Evolutionary conservation across 257 asterid species (phyloP).

Genomic region (Capsicum baccatum): DNA sequence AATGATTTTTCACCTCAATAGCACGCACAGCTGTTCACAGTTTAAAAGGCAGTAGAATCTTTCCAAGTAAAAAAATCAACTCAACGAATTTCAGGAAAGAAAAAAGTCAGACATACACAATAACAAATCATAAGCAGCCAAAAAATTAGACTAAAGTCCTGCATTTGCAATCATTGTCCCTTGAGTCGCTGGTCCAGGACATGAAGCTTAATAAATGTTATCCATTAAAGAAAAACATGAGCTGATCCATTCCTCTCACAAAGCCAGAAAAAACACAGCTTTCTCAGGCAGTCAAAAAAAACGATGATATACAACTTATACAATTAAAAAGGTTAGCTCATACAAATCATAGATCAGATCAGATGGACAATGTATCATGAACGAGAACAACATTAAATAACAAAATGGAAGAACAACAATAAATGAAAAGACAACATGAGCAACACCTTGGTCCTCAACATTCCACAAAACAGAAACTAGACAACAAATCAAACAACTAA

Average conservation of each 20-base stretch:
- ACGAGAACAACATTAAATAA: not conserved
- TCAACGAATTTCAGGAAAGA: not conserved
- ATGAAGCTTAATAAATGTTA: constrained; percentile 7
- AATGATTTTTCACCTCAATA: constrained; percentile 50
- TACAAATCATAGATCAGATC: constrained; percentile 11
- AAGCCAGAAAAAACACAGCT: not conserved
- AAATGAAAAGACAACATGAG: not conserved
- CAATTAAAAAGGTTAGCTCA: not conserved
- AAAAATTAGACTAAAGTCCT: constrained; percentile 12
- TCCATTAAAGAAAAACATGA: not conserved
- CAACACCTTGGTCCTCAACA: not conserved
- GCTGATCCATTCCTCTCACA: not conserved
- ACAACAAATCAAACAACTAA: not conserved
- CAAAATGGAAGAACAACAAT: not conserved
- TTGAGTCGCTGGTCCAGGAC: not conserved
- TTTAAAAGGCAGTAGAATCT: not conserved
- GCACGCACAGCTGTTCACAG: constrained; percentile 40
- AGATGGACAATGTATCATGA: not conserved
- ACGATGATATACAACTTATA: not conserved
- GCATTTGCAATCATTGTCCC: constrained; percentile 23
- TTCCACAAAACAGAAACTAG: not conserved
- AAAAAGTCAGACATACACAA: not conserved
- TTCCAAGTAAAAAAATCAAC: constrained; percentile 1
- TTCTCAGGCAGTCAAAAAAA: constrained; percentile 9
- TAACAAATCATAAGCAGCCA: not conserved